These are phyloP conservation scores for Phytophthora tentaculata DNA, from an alignment of 352 stramenopile species.

Conservation along the genomic window DNA sequence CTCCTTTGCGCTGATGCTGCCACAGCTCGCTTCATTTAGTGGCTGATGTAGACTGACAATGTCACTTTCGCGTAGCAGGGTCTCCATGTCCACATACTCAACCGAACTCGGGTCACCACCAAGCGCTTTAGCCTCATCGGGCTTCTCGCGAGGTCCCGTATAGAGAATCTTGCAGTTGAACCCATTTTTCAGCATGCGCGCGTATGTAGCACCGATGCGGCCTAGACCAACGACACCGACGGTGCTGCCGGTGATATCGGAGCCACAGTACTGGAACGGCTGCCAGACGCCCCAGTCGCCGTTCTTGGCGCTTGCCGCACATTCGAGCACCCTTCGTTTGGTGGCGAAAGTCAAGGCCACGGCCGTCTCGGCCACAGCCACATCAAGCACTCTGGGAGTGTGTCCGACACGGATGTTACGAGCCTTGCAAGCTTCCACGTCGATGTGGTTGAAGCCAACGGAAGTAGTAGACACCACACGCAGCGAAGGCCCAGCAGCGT, in stretches of 20 bases:
- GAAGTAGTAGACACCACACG: constrained; percentile 83
- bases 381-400: constrained; percentile 86
- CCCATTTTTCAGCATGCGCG: constrained; percentile 72
- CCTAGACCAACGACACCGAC: constrained; percentile 85
- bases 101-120: constrained; percentile 42
- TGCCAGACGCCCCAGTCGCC: constrained; percentile 83
- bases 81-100: constrained; percentile 78
- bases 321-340: constrained; percentile 64
- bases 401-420: constrained; percentile 77
- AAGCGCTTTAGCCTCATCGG: constrained; percentile 41
- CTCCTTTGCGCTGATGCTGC: constrained; percentile 72
- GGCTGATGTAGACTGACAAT: constrained; percentile 87
- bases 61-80: constrained; percentile 76
- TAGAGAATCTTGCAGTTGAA: constrained; percentile 87
- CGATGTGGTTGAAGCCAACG: constrained; percentile 91
- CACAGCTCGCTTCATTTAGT: constrained; percentile 70
- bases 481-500: constrained; percentile 52
- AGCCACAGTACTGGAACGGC: constrained; percentile 77
- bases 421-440: constrained; percentile 73
- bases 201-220: constrained; percentile 85
- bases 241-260: constrained; percentile 64
- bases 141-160: constrained; percentile 69
- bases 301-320: constrained; percentile 71
- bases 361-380: constrained; percentile 73
- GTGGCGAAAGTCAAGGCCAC: constrained; percentile 71